Evolutionary conservation across 805 yeast genomes (phyloP).

Genomic region (Cyberlindnera misumaiensis): DNA sequence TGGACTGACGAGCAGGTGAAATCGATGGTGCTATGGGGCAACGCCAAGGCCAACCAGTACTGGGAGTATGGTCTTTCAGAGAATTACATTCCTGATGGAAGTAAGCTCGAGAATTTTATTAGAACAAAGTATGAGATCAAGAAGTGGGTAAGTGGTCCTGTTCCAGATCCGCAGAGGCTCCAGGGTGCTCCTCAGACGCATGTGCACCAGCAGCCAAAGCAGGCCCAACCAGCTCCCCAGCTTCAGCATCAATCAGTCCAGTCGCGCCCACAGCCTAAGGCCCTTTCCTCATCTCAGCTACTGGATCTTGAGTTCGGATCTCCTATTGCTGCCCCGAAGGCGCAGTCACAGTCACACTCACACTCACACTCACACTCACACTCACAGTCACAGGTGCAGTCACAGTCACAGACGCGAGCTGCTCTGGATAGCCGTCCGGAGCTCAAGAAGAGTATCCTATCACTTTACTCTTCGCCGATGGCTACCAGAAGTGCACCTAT

Average conservation of each 20-base stretch:
- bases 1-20: slow-evolving; percentile 93
- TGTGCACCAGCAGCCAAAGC: slow-evolving; percentile 12
- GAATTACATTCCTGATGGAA: slow-evolving; percentile 68
- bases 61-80: slow-evolving; percentile 82
- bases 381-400: slow-evolving; percentile 3
- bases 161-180: slow-evolving; percentile 49
- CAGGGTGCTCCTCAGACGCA: neutral
- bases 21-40: slow-evolving; percentile 83
- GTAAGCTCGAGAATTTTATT: slow-evolving; percentile 83
- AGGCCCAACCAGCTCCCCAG: slow-evolving; percentile 5
- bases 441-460: slow-evolving; percentile 83
- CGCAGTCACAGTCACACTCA: slow-evolving; percentile 2
- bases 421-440: slow-evolving; percentile 54
- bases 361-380: slow-evolving; percentile 5
- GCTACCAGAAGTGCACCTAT: slow-evolving; percentile 19
- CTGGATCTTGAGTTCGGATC: slow-evolving; percentile 27
- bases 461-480: slow-evolving; percentile 66
- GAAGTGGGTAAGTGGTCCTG: slow-evolving; percentile 67
- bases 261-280: neutral
- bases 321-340: slow-evolving; percentile 14
- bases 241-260: slow-evolving; percentile 7
- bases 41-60: slow-evolving; percentile 62
- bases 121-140: slow-evolving; percentile 87
- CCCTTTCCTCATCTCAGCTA: slow-evolving; percentile 7
- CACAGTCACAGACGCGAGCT: neutral